These are phyloP conservation scores for Pseudoturritis turrita DNA, from an alignment of 345 rosid species.

Conservation along the genomic window DNA sequence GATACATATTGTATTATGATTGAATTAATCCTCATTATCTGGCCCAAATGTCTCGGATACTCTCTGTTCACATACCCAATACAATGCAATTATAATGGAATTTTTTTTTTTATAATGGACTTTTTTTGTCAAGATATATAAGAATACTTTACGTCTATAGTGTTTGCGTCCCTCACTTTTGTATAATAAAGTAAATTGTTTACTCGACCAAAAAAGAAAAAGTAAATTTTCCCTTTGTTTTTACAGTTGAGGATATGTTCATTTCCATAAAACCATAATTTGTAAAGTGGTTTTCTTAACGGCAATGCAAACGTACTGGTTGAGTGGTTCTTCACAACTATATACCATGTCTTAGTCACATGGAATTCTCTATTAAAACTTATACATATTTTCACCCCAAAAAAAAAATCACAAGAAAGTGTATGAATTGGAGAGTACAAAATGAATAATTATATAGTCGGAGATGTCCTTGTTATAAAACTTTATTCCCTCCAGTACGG, in stretches of 20 bases:
- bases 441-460: not conserved
- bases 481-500: slow-evolving; percentile 15
- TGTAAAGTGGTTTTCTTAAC: not conserved
- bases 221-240: not conserved
- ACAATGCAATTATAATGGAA: not conserved
- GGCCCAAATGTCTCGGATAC: too few relatives aligned
- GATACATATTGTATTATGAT: too few relatives aligned
- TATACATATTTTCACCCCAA: not conserved
- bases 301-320: not conserved
- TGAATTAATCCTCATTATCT: too few relatives aligned
- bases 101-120: too few relatives aligned
- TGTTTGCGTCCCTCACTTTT: too few relatives aligned
- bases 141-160: too few relatives aligned
- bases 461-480: slow-evolving; percentile 7
- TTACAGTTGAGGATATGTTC: not conserved
- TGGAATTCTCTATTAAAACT: too few relatives aligned
- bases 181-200: not conserved
- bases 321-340: not conserved
- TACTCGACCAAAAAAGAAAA: too few relatives aligned
- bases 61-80: not conserved
- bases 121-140: too few relatives aligned
- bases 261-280: not conserved
- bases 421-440: not conserved
- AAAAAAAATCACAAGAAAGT: not conserved
- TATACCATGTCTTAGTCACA: not conserved